Evolutionary conservation across 495 filamentous ascomycete genomes (phyloP), one percentile per base, ranked within the genome.

Genomic region (Aspergillus homomorphus): DNA sequence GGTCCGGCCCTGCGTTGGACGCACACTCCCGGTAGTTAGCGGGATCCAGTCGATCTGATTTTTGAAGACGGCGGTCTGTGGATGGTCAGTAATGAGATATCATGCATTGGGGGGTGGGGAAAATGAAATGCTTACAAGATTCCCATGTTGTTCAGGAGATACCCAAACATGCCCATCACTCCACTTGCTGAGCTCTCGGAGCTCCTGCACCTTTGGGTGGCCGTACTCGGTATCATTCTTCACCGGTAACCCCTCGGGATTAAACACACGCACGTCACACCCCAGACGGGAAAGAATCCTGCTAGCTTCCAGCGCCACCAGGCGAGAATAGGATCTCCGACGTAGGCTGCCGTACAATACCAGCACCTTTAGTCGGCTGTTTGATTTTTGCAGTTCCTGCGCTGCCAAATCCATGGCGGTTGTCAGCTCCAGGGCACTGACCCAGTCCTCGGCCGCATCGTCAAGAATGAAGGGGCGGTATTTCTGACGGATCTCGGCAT

Each of bases 11-110:
- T 90, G 86, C 0, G 87, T 89, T 1, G 87, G 87, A 12, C 87
- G 82, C 0, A 90, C 82, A 28, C 79, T 80, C 10, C 86, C 85
- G 0, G 80, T 82, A 0, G 67, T 77, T 0, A 90, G 71, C 3
- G 87, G 87, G 48, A 89, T 87, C 87, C 86, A 90, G 69, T 89
- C 87, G 50, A 89, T 89, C 56, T 89, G 85, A 56, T 88, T 87
- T 62, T 90, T 89, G 78, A 90, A 89, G 0, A 89, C 84, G 0
- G 78, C 85, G 0, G 87, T 89, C 77, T 85, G 41, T 15, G 20
- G 16, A 44, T 38, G 43, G 23, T 41, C 45, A 48, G 41, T 19
- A 28, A 30, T 30, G 10, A 57, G 3, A 55, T 30, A 4, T 10
- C 8, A 45, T 50, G 30, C 10, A 43, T 50, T 24, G 9, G 5